Conservation (phyloP, 805 yeast genomes). For the Ogataea ganodermae region DNA sequence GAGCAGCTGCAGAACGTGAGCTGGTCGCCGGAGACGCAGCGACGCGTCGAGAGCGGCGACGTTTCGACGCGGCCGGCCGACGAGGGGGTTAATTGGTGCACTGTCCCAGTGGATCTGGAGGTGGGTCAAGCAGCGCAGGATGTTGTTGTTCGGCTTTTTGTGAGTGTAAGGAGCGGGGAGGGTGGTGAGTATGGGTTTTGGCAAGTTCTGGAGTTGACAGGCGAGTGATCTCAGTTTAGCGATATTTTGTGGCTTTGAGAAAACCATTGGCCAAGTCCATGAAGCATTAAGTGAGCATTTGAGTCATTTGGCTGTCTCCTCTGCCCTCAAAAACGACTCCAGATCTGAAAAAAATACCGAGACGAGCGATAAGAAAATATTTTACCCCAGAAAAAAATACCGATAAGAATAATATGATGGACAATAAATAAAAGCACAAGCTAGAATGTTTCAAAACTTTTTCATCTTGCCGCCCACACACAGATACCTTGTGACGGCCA, state of each 20-base stretch:
- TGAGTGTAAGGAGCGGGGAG: background rate
- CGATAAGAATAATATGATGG: too few species aligned
- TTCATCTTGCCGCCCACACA: slow-evolving; percentile 12
- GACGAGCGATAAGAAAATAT: too few species aligned
- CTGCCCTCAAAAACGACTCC: too few species aligned
- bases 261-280: too few species aligned
- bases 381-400: too few species aligned
- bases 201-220: background rate
- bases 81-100: slow-evolving; percentile 32
- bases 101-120: slow-evolving; percentile 28
- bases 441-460: slow-evolving; percentile 4
- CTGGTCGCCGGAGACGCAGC: slow-evolving; percentile 4
- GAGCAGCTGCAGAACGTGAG: slow-evolving; percentile 9
- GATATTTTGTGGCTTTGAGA: too few species aligned
- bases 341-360: too few species aligned
- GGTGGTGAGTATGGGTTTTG: slow-evolving; percentile 2
- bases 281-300: too few species aligned
- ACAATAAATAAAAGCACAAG: too few species aligned
- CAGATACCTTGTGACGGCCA: slow-evolving; percentile 5
- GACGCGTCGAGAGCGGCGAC: background rate
- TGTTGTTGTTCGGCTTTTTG: slow-evolving; percentile 24
- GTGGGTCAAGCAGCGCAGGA: background rate
- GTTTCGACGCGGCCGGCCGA: slow-evolving; percentile 19
- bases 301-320: too few species aligned
- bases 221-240: too few species aligned